Percentiles rank a stretch among this genome's conserved stretches.
These are phyloP conservation scores for Xylaria sp. DNA, from an alignment of 495 filamentous ascomycete genomes.

Conservation along the genomic window DNA sequence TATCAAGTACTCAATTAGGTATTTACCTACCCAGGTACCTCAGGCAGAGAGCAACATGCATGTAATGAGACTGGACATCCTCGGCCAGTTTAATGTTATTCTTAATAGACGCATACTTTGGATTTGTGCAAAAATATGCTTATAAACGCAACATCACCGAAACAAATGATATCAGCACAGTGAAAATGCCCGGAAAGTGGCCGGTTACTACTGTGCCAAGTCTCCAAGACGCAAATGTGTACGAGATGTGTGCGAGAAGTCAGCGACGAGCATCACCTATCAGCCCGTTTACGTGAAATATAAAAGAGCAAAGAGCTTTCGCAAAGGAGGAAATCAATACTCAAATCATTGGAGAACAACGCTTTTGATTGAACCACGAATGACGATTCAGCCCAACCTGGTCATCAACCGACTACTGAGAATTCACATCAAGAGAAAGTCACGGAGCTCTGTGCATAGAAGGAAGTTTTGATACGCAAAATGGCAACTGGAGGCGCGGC, in stretches of 20 bases:
- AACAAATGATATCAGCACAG: constrained; percentile 11
- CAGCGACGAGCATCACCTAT: constrained; percentile 7
- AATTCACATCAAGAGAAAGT: not conserved
- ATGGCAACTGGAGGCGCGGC: constrained; percentile 28
- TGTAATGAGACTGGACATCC: too few species aligned
- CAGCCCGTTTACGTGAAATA: not conserved
- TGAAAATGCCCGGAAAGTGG: constrained; percentile 29
- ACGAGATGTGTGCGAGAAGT: constrained; percentile 38
- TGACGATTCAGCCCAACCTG: not conserved
- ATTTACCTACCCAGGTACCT: too few species aligned
- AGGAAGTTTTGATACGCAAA: not conserved
- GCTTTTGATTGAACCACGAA: not conserved
- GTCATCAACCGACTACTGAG: not conserved
- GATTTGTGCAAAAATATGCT: not conserved
- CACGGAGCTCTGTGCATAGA: not conserved
- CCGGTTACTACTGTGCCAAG: constrained; percentile 14
- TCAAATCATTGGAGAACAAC: not conserved
- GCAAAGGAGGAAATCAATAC: not conserved
- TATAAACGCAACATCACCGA: not conserved
- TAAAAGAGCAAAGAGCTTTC: not conserved
- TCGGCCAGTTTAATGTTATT: not conserved
- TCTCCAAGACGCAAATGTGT: constrained; percentile 19
- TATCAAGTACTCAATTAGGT: not conserved
- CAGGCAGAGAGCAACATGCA: too few species aligned
- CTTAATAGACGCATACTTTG: not conserved